Base-by-base conservation (phyloP, 805 yeast genomes). In the Blastobotrys peoriensis region DNA sequence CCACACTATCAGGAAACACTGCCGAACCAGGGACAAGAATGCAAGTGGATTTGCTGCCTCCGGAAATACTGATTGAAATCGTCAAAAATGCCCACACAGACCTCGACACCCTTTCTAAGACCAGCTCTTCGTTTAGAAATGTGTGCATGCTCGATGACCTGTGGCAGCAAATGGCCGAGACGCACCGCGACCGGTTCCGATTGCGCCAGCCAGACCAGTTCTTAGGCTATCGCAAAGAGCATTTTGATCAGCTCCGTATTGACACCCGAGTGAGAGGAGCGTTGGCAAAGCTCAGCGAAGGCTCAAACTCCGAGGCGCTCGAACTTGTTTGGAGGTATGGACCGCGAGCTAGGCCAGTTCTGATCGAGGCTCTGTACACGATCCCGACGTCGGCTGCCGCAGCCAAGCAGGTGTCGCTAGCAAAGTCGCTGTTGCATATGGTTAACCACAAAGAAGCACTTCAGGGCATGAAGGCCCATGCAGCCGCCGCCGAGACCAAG, bases 41-140 rank as follows among this genome's bases (percentile, higher is more conserved):
- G 38, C 28, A 40, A 22, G 19, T 40, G 22, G 38, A 40, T 18
- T n/a, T 28, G 15, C 43, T 40, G 10, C 43, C 43, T 6, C 19
- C 18, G 3, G 43, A 40, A 18, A 20, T 40, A 10, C 38, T 40
- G 20, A 13, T 16, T 9, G 17, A 40, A 21, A 40, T 40, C 37
- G 18, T 40, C 15, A n/a, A 18, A 15, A 18, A 30, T 18, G 27
- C 17, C 23, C 30, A 10, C 9, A 21, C 13, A 16, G 43, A 33
- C 33, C 18, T 40, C 16, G n/a, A 19, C 10, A 10, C 37, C 15
- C 21, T 33, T 5, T 21, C 19, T 21, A 23, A 30, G n/a, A 40
- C 38, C 16, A 19, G 28, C 19, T 18, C 28, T 15, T n/a, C 15
- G 5, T 18, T 40, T 3, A 10, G 25, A 6, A n/a, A 18, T 3